Conservation (phyloP, 768 basidiomycete genomes). For the Mycena galericulata region DNA sequence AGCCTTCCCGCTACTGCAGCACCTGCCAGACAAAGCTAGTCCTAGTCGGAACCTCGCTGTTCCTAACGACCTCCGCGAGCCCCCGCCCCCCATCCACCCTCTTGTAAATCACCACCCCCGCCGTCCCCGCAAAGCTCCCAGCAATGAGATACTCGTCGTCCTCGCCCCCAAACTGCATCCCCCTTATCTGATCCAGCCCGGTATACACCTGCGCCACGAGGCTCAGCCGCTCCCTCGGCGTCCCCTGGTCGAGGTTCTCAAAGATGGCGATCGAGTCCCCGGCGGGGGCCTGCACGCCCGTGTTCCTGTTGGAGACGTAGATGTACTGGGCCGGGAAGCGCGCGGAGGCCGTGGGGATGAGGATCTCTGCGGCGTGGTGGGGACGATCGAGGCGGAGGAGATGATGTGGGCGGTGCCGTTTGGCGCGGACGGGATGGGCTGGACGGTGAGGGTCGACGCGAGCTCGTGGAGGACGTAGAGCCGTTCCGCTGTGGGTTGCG, state of each 20-base stretch:
- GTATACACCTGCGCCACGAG: conserved; percentile 61
- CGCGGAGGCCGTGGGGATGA: conserved; percentile 50
- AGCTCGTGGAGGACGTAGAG: conserved; percentile 61
- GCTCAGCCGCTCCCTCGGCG: conserved; percentile 45
- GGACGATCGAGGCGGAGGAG: conserved; percentile 52
- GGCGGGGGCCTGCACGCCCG: conserved; percentile 46
- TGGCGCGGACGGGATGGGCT: conserved; percentile 53
- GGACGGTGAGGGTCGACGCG: conserved; percentile 56
- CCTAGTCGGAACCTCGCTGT: conserved; percentile 63
- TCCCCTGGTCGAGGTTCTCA: conserved; percentile 52
- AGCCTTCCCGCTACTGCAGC: too few relatives aligned
- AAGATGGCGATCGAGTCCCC: conserved; percentile 67
- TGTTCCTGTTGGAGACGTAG: conserved; percentile 63
- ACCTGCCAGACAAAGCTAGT: conserved; percentile 69
- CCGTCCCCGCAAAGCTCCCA: conserved; percentile 62
- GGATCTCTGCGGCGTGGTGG: conserved; percentile 58
- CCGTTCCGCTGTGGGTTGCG: conserved; percentile 51
- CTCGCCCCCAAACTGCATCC: conserved; percentile 58
- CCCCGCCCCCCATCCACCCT: conserved; percentile 66
- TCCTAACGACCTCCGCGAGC: conserved; percentile 64
- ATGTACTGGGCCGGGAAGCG: conserved; percentile 53
- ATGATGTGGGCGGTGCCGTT: conserved; percentile 55
- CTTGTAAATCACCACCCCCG: conserved; percentile 68
- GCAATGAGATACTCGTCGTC: conserved; percentile 66
- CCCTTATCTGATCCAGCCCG: conserved; percentile 60